These are phyloP conservation scores for Suhomyces ambrosiae DNA, from an alignment of 1,139 yeast genomes.

Conservation along the genomic window DNA sequence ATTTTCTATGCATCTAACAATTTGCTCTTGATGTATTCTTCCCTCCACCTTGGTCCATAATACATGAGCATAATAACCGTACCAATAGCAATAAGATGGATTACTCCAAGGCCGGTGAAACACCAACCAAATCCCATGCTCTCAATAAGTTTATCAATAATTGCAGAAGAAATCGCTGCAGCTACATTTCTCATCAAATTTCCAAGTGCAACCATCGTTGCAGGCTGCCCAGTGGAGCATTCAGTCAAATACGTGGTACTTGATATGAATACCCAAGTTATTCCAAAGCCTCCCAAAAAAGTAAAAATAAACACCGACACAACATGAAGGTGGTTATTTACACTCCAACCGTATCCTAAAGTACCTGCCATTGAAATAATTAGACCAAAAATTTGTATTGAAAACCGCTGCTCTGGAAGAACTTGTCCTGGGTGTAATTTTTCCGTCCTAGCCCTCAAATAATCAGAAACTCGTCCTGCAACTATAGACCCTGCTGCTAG, in stretches of 20 bases:
- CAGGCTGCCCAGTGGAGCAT: slow-evolving; percentile 52
- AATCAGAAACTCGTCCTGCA: slow-evolving; percentile 56
- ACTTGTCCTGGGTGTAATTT: slow-evolving; percentile 26
- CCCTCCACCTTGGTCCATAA: slow-evolving; percentile 34
- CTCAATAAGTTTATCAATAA: slow-evolving; percentile 41
- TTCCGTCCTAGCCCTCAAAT: slow-evolving; percentile 29
- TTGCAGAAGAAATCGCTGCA: slow-evolving; percentile 57
- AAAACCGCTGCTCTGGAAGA: slow-evolving; percentile 51
- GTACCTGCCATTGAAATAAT: slow-evolving; percentile 47
- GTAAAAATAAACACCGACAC: slow-evolving; percentile 45
- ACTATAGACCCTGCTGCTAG: slow-evolving; percentile 51
- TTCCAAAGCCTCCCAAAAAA: slow-evolving; percentile 54
- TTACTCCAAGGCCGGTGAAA: slow-evolving; percentile 54
- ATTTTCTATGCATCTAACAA: slow-evolving; percentile 1
- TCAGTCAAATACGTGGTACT: slow-evolving; percentile 61
- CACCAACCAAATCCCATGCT: slow-evolving; percentile 62
- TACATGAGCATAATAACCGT: slow-evolving; percentile 28
- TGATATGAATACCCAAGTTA: slow-evolving; percentile 62
- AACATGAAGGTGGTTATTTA: slow-evolving; percentile 46
- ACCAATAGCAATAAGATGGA: slow-evolving; percentile 37
- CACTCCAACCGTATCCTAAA: slow-evolving; percentile 59
- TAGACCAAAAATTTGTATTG: slow-evolving; percentile 51
- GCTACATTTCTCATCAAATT: slow-evolving; percentile 56
- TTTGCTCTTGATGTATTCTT: slow-evolving; percentile 11
- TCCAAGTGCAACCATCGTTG: slow-evolving; percentile 58